Evolutionary conservation across 2,329 filamentous ascomycete species (phyloP), one percentile per base, ranked within the genome.

Genomic region (Claviceps citrina): DNA sequence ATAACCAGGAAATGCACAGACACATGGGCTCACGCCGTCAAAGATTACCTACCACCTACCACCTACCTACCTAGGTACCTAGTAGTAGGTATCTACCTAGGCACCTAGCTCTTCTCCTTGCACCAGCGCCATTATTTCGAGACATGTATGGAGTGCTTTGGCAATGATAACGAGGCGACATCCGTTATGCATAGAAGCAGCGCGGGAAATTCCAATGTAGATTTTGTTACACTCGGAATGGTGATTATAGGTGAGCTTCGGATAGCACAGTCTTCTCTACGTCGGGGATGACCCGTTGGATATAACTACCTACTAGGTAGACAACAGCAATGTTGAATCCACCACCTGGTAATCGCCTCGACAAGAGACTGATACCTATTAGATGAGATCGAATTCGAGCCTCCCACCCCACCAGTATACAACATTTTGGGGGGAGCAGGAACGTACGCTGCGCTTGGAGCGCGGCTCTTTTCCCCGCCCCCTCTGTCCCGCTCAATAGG

Each of bases 361-460:
- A 44, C 40, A 35, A 40, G 20, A 5, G 13, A 32, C 37, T 39
- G 20, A 39, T 18, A 1, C 10, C 34, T n/a, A 27, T 38, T 63
- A 89, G 87, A 96, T 66, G 84, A 95, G 44, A 96, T 96, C 51
- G 82, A 95, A 51, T 93, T 85, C 53, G 67, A 74, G 25, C 78
- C 79, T 3, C 76, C 81, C 31, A 77, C 64, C 41, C 72, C 79
- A 4, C 69, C 80, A 10, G 79, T 81, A 30, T 74, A 72, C 50
- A 71, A 89, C 53, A 72, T 95, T 16, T 68, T 91, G n/a, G 91
- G 91, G 39, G 91, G 91, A 19, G 91, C 82, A 22, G 91, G 87
- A 20, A 74, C 86, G 2, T 96, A 84, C 58, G 80, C 83, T 7
- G 85, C 86, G 7, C 66, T 96, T 6, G 91, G 91, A 16, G 91